Evolutionary conservation across 257 asterid species (phyloP).

Genomic region (Fraxinus americana): DNA sequence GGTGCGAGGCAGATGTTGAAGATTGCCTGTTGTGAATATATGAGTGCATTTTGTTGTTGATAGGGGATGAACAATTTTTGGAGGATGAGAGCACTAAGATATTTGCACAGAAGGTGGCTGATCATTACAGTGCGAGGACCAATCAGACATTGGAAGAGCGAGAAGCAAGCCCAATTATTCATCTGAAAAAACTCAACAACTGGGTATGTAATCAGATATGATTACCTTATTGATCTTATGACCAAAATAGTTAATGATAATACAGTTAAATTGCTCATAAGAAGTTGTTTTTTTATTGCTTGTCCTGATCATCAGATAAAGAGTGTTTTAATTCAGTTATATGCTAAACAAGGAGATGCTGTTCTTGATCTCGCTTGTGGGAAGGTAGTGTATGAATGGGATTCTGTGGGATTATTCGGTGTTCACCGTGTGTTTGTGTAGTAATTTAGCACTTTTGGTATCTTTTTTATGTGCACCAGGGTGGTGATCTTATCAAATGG

Average conservation of each 20-base stretch:
- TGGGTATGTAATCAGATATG: conserved; percentile 57
- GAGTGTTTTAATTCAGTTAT: conserved; percentile 92
- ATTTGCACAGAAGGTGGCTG: conserved; percentile 90
- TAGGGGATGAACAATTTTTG: conserved; percentile 59
- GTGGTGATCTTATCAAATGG: conserved; percentile 99
- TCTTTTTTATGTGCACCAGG: conserved; percentile 50
- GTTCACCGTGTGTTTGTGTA: neutral
- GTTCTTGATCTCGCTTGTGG: conserved; percentile 99
- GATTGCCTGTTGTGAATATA: conserved; percentile 3
- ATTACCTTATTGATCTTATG: neutral
- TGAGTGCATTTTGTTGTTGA: conserved; percentile 18
- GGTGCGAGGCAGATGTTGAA: neutral
- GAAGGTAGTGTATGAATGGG: conserved; percentile 54
- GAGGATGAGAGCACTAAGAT: conserved; percentile 82
- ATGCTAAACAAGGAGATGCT: conserved; percentile 78
- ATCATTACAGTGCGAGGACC: conserved; percentile 93
- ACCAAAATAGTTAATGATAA: conserved; percentile 1
- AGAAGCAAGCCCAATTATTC: conserved; percentile 98
- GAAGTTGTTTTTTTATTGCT: conserved; percentile 3
- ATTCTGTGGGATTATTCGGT: conserved; percentile 10
- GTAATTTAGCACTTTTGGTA: conserved; percentile 4
- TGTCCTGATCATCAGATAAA: conserved; percentile 62
- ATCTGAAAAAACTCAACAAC: conserved; percentile 93
- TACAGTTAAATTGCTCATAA: conserved; percentile 4
- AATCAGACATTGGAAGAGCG: conserved; percentile 95